Evolutionary conservation across 1,284 basidiomycete genomes (phyloP).

Genomic region (Phellopilus nigrolimitatus): DNA sequence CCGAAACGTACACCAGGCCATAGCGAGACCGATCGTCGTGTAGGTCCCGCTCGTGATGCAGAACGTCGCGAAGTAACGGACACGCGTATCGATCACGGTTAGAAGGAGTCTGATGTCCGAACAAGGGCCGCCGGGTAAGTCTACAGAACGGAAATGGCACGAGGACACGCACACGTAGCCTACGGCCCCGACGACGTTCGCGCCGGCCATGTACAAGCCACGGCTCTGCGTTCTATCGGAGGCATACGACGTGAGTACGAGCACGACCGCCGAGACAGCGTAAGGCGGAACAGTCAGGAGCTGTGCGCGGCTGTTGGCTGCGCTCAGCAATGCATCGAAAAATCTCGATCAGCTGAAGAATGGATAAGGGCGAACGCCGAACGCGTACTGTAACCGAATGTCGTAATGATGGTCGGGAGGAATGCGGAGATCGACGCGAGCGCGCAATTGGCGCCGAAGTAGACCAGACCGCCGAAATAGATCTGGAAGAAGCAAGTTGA

Average conservation of each 20-base stretch:
- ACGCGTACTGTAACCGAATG: conserved; percentile 54
- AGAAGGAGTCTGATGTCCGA: conserved; percentile 60
- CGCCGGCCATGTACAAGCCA: conserved; percentile 51
- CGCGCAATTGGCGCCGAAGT: conserved; percentile 76
- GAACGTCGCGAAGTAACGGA: conserved; percentile 65
- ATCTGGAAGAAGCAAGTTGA: conserved; percentile 35
- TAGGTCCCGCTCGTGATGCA: conserved; percentile 68
- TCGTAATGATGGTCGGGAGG: conserved; percentile 77
- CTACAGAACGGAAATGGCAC: not conserved
- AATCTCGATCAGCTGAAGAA: conserved; percentile 6
- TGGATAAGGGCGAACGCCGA: not conserved
- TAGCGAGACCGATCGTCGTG: conserved; percentile 57
- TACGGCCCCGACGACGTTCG: conserved; percentile 49
- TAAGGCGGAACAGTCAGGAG: conserved; percentile 81
- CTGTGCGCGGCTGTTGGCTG: conserved; percentile 56
- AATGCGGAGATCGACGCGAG: conserved; percentile 80
- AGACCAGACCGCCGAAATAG: conserved; percentile 61
- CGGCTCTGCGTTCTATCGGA: conserved; percentile 74
- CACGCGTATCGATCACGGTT: conserved; percentile 41
- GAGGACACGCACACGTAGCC: conserved; percentile 55
- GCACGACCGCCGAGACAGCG: conserved; percentile 62
- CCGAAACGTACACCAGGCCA: conserved; percentile 63
- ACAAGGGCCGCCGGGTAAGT: not conserved
- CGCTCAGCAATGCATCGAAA: conserved; percentile 30
- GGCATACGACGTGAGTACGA: conserved; percentile 56